Evolutionary conservation across 2,329 filamentous ascomycete species (phyloP).

Genomic region (Ophiostoma himal-ulmi): DNA sequence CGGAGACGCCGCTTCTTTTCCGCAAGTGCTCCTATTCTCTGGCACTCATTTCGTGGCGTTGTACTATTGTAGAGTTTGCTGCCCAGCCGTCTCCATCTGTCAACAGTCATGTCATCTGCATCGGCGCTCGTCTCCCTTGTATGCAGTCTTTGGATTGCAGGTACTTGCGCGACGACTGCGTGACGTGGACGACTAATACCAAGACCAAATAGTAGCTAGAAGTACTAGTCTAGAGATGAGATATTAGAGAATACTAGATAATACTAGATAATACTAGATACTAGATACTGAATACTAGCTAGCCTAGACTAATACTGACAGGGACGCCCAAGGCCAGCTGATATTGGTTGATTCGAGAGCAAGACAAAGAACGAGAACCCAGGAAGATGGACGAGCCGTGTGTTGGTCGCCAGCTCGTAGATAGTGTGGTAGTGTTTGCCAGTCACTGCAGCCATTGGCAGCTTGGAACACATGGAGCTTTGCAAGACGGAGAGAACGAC

Average conservation of each 20-base stretch:
- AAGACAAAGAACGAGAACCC: background rate
- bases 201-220: background rate
- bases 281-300: background rate
- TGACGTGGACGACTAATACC: background rate
- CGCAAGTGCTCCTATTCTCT: background rate
- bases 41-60: background rate
- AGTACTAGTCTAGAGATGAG: background rate
- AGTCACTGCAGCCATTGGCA: background rate
- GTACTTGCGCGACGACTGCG: background rate
- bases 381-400: background rate
- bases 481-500: background rate
- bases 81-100: background rate
- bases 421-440: background rate
- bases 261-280: background rate
- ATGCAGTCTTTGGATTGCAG: background rate
- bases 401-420: background rate
- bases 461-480: background rate
- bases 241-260: background rate
- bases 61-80: background rate
- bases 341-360: too few species aligned
- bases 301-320: background rate
- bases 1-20: background rate
- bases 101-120: constrained; percentile 5
- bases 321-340: too few species aligned
- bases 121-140: background rate